Evolutionary conservation across 2,329 filamentous ascomycete species (phyloP).

Genomic region (Aspergillus vadensis): DNA sequence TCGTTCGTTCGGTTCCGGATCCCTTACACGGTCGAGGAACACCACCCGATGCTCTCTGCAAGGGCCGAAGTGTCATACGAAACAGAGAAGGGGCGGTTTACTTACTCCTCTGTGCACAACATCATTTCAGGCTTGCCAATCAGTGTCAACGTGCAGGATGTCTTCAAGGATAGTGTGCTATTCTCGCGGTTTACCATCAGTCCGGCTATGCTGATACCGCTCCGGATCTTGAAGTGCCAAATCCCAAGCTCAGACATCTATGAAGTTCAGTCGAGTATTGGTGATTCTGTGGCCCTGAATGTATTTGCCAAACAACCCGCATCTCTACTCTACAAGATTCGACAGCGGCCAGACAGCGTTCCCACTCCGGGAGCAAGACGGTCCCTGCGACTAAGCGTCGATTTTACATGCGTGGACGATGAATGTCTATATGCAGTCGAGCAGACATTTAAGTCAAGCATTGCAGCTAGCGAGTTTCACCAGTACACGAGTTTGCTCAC

Average conservation of each 20-base stretch:
- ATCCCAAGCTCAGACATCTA: constrained; percentile 70
- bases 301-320: constrained; percentile 82
- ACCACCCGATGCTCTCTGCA: constrained; percentile 69
- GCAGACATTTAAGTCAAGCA: constrained; percentile 47
- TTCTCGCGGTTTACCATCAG: constrained; percentile 92
- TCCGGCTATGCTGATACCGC: constrained; percentile 72
- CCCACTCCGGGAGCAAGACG: constrained; percentile 29
- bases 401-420: constrained; percentile 76
- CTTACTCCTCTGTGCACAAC: constrained; percentile 62
- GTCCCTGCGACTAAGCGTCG: constrained; percentile 62
- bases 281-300: constrained; percentile 51
- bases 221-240: constrained; percentile 71
- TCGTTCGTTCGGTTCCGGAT: constrained; percentile 55
- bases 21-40: constrained; percentile 82
- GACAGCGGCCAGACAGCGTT: constrained; percentile 23
- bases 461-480: constrained; percentile 52
- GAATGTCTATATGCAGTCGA: constrained; percentile 61
- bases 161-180: constrained; percentile 80
- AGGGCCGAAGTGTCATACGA: constrained; percentile 76
- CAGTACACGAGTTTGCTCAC: constrained; percentile 54
- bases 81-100: constrained; percentile 66
- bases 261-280: constrained; percentile 55
- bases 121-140: constrained; percentile 77
- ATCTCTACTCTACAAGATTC: constrained; percentile 78
- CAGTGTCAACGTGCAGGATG: constrained; percentile 94